Evolutionary conservation across 2,329 filamentous ascomycete genomes (phyloP).

Genomic region (Ilyonectria robusta): DNA sequence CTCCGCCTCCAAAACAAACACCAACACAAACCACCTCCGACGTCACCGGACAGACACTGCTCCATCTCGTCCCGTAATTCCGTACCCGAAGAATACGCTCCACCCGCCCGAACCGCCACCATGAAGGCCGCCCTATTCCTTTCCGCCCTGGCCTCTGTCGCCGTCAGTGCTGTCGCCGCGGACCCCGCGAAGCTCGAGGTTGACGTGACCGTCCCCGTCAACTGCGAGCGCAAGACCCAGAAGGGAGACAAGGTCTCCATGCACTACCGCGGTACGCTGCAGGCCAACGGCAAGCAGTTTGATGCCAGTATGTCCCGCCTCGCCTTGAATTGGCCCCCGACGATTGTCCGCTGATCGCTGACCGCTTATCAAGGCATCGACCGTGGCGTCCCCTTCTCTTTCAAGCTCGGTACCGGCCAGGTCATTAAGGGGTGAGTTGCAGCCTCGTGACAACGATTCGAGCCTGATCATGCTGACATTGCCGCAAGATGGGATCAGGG

Average conservation of each 20-base stretch:
- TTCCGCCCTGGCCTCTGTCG: slow-evolving; percentile 66
- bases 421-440: slow-evolving; percentile 86
- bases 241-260: slow-evolving; percentile 86
- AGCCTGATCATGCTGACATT: slow-evolving; percentile 38
- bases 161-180: slow-evolving; percentile 65
- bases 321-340: slow-evolving; percentile 15
- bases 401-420: slow-evolving; percentile 83
- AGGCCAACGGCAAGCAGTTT: slow-evolving; percentile 81
- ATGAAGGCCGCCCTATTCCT: slow-evolving; percentile 67
- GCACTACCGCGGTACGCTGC: slow-evolving; percentile 89
- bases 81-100: slow-evolving; percentile 21
- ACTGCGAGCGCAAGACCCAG: slow-evolving; percentile 84
- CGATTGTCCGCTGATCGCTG: slow-evolving; percentile 27
- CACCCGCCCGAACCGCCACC: slow-evolving; percentile 43
- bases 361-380: slow-evolving; percentile 71
- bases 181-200: slow-evolving; percentile 76
- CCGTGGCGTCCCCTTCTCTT: slow-evolving; percentile 80
- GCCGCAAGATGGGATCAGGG: slow-evolving; percentile 85
- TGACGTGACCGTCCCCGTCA: slow-evolving; percentile 79
- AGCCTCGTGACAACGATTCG: slow-evolving; percentile 22
- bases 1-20: slow-evolving; percentile 26
- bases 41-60: slow-evolving; percentile 38
- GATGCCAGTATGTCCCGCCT: slow-evolving; percentile 73
- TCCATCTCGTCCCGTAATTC: slow-evolving; percentile 22
- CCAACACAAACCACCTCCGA: slow-evolving; percentile 39